These are phyloP conservation scores for Fimicolochytrium jonesii DNA, from an alignment of 192 early-diverging fungal species.

Conservation along the genomic window DNA sequence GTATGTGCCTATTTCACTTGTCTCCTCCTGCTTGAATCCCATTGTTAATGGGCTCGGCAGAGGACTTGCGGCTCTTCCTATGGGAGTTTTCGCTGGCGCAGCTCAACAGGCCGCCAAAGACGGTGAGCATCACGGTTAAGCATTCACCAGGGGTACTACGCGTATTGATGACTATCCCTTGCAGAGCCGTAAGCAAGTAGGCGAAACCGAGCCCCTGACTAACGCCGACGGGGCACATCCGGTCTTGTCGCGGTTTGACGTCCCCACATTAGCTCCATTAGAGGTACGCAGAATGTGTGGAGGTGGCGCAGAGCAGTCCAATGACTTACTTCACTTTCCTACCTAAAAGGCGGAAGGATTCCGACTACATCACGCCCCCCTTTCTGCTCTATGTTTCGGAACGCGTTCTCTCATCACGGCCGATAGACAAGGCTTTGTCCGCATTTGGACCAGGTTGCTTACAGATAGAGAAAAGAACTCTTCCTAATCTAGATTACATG, in stretches of 20 bases:
- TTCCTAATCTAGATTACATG: no score
- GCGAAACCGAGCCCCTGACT: constrained; percentile 14
- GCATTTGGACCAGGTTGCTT: constrained; percentile 70
- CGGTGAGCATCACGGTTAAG: constrained; percentile 4
- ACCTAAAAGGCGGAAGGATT: constrained; percentile 18
- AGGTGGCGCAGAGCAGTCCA: no score
- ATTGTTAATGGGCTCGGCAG: constrained; percentile 17
- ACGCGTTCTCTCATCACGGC: constrained; percentile 71
- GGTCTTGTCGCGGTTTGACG: constrained; percentile 41
- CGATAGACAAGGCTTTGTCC: constrained; percentile 67
- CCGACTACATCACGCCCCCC: constrained; percentile 56
- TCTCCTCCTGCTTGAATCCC: background rate
- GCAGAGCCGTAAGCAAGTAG: background rate
- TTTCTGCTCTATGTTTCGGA: constrained; percentile 60
- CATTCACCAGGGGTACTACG: background rate
- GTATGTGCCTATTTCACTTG: background rate
- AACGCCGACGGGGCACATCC: constrained; percentile 31
- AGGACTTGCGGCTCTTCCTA: constrained; percentile 79
- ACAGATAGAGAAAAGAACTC: no score
- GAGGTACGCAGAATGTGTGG: constrained; percentile 39
- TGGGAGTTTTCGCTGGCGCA: constrained; percentile 89
- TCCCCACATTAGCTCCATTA: constrained; percentile 69
- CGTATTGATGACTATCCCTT: background rate
- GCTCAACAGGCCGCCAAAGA: constrained; percentile 72
- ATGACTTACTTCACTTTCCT: background rate